These are phyloP conservation scores for Caloboletus inedulis DNA, from an alignment of 1,284 basidiomycete species.

Conservation along the genomic window DNA sequence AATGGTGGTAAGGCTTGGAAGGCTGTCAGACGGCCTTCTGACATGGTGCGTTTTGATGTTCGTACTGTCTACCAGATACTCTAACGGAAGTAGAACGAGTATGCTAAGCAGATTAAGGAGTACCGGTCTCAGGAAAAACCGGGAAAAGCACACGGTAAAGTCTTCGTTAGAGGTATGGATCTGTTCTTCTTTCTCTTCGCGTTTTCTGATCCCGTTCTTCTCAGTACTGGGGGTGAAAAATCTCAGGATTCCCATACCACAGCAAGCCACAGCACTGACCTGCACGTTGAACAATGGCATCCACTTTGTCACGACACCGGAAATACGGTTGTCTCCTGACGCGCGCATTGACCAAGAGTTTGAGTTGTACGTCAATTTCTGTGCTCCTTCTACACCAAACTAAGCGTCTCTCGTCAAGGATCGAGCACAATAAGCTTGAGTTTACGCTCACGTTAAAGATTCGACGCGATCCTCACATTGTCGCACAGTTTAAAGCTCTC, in stretches of 20 bases:
- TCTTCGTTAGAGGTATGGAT: conserved; percentile 83
- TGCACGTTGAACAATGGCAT: conserved; percentile 96
- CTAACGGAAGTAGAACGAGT: conserved; percentile 69
- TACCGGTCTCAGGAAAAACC: conserved; percentile 72
- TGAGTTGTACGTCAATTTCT: conserved; percentile 65
- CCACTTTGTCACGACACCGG: conserved; percentile 93
- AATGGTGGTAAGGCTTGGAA: conserved; percentile 86
- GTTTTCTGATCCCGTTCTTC: conserved; percentile 3
- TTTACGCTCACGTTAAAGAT: conserved; percentile 86
- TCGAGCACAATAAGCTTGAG: conserved; percentile 86
- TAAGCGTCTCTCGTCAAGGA: conserved; percentile 41
- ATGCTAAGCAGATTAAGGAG: conserved; percentile 83
- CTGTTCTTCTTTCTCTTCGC: not conserved
- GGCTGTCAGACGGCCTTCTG: conserved; percentile 82
- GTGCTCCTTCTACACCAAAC: not conserved
- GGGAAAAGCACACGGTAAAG: conserved; percentile 83
- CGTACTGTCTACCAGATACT: not conserved
- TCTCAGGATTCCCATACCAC: conserved; percentile 72
- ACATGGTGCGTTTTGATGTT: conserved; percentile 69
- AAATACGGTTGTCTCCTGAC: conserved; percentile 60
- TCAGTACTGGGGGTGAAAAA: conserved; percentile 77
- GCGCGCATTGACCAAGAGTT: conserved; percentile 89
- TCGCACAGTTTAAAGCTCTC: conserved; percentile 67
- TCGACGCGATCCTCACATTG: conserved; percentile 78
- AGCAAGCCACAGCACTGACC: conserved; percentile 71